Evolutionary conservation across 345 rosid genomes (phyloP).

Genomic region (Populus pruinosa): DNA sequence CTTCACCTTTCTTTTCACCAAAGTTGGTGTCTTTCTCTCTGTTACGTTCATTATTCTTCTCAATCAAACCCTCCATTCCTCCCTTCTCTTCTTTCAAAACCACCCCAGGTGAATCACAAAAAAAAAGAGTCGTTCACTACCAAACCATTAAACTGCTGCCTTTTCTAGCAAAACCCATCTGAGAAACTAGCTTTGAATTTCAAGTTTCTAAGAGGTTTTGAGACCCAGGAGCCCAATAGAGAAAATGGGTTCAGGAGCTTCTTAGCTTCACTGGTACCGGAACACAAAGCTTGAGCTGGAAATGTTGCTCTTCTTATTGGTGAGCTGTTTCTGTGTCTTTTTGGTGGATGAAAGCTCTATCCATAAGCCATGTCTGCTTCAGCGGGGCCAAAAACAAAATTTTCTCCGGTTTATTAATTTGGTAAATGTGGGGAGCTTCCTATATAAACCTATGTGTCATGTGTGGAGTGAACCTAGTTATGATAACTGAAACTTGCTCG

Average conservation of each 20-base stretch:
- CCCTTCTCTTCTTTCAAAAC: slow-evolving; percentile 28
- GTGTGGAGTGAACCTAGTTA: slow-evolving; percentile 15
- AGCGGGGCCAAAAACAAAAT: slow-evolving; percentile 10
- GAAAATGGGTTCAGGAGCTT: slow-evolving; percentile 20
- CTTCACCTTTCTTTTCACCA: slow-evolving; percentile 26
- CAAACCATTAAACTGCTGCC: slow-evolving; percentile 32
- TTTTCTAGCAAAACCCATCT: slow-evolving; percentile 35
- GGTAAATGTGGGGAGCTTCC: background rate
- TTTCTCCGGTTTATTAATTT: background rate
- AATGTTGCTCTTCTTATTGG: slow-evolving; percentile 20
- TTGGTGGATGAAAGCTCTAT: slow-evolving; percentile 45
- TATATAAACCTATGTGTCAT: background rate
- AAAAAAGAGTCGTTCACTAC: slow-evolving; percentile 46
- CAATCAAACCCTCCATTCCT: slow-evolving; percentile 43
- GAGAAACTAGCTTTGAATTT: slow-evolving; percentile 29
- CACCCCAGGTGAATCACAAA: slow-evolving; percentile 30
- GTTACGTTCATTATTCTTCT: slow-evolving; percentile 27
- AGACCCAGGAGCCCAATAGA: slow-evolving; percentile 34
- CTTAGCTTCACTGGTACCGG: slow-evolving; percentile 29
- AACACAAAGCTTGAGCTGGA: slow-evolving; percentile 36
- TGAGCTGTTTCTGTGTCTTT: slow-evolving; percentile 35
- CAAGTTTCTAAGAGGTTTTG: slow-evolving; percentile 36
- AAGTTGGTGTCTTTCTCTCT: slow-evolving; percentile 27
- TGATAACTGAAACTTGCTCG: slow-evolving; percentile 42
- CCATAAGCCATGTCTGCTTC: slow-evolving; percentile 44